These are phyloP conservation scores for Eucalyptus decipiens DNA, from an alignment of 345 rosid genomes.

Conservation along the genomic window DNA sequence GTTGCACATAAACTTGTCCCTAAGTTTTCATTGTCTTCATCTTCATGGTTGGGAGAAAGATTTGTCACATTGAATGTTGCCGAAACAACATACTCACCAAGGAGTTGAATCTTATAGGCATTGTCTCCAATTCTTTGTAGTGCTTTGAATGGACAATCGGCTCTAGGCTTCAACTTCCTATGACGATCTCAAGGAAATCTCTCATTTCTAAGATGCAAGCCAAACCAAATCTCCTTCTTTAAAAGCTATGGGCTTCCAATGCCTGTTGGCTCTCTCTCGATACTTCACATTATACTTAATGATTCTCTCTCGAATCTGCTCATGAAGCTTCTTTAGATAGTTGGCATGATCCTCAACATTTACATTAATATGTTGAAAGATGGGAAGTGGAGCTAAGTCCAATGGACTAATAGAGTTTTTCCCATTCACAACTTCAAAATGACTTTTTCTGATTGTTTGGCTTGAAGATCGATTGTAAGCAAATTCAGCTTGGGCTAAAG, in stretches of 20 bases:
- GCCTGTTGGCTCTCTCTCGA: neutral
- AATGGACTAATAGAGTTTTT: neutral
- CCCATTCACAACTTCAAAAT: neutral
- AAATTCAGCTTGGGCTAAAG: neutral
- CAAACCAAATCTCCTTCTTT: neutral
- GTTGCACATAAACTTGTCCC: rapidly evolving
- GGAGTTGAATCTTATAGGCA: neutral
- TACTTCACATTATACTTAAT: neutral
- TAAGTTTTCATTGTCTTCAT: neutral
- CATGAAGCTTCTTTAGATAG: neutral
- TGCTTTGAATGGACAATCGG: neutral
- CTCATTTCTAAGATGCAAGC: neutral
- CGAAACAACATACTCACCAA: neutral
- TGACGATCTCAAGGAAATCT: neutral
- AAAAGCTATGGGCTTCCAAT: neutral
- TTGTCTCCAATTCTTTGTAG: neutral
- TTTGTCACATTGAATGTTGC: rapidly evolving
- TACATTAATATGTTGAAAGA: neutral
- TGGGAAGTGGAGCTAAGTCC: neutral
- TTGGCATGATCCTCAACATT: neutral
- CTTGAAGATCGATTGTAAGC: neutral
- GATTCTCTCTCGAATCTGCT: rapidly evolving
- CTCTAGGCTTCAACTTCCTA: neutral
- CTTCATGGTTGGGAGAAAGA: neutral
- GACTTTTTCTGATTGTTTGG: neutral